A percentile compares a stretch with the other conserved stretches of the same genome.
phyloP scores from a whole-genome alignment of 352 stramenopile genomes.

The Phytopythium delawarense region DNA sequence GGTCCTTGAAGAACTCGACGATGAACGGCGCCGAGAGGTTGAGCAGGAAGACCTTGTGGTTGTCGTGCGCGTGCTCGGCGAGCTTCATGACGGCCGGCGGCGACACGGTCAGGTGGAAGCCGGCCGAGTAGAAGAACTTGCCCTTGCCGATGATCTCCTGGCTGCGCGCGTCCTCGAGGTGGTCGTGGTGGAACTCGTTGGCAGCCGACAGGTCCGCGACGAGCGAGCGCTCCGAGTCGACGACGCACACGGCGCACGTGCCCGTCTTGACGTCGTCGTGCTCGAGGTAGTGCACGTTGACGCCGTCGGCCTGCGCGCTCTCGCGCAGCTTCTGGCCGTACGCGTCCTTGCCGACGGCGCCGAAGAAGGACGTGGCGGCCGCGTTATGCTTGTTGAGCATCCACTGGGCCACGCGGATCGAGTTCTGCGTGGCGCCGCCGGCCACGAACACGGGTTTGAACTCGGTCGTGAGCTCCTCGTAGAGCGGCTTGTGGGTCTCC shows the following conservation, averaged over 20 bases:
- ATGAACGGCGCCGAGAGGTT: constrained; percentile 99
- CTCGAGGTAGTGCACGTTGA: constrained; percentile 97
- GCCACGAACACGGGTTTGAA: constrained; percentile 96
- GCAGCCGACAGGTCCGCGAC: constrained; percentile 97
- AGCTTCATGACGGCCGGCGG: constrained; percentile 90
- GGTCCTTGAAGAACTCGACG: constrained; percentile 97
- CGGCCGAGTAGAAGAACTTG: constrained; percentile 96
- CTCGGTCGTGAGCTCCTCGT: constrained; percentile 90
- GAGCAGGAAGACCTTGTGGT: constrained; percentile 95
- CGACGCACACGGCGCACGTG: constrained; percentile 97
- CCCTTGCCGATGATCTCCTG: constrained; percentile 93
- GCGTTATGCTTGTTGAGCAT: constrained; percentile 92
- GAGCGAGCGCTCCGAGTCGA: constrained; percentile 95
- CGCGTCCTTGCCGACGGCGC: constrained; percentile 94
- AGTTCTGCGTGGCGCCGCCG: constrained; percentile 98
- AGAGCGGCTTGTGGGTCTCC: constrained; percentile 97
- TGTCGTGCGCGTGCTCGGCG: constrained; percentile 90
- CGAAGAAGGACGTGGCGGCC: constrained; percentile 93
- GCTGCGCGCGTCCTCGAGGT: constrained; percentile 82
- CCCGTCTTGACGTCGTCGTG: constrained; percentile 92
- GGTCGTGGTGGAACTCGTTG: constrained; percentile 97
- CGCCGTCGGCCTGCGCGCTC: constrained; percentile 92
- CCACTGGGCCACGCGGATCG: constrained; percentile 99
- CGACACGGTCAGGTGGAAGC: constrained; percentile 99
- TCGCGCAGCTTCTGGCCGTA: constrained; percentile 92